These are phyloP conservation scores for Xerocomus brunneocitrinus DNA, from an alignment of 768 basidiomycete genomes.

Conservation along the genomic window DNA sequence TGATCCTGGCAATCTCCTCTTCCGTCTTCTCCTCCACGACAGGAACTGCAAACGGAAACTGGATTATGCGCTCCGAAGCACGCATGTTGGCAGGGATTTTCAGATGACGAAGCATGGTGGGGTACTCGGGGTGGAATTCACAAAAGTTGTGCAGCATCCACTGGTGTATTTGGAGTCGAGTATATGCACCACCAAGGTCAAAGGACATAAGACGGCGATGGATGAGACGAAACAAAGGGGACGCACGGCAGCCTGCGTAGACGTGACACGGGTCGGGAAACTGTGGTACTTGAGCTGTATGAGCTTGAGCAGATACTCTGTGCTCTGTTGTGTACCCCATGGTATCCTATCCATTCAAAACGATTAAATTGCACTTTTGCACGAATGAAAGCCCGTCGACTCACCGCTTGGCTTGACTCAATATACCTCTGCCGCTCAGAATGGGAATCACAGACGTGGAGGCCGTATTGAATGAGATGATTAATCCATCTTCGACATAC, in stretches of 20 bases:
- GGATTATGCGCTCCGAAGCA: conserved; percentile 65
- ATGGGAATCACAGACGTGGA: conserved; percentile 91
- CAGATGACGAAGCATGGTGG: conserved; percentile 58
- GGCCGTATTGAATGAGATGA: conserved; percentile 88
- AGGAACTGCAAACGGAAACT: conserved; percentile 74
- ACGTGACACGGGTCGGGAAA: conserved; percentile 82
- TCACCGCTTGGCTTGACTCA: conserved; percentile 85
- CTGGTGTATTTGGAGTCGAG: conserved; percentile 35
- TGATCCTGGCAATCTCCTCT: conserved; percentile 74
- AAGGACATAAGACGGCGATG: background rate
- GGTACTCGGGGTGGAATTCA: conserved; percentile 77
- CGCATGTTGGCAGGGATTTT: conserved; percentile 62
- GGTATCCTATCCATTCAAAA: conserved; percentile 65
- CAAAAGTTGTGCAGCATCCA: conserved; percentile 91
- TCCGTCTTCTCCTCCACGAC: conserved; percentile 81
- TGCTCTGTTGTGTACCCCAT: conserved; percentile 88
- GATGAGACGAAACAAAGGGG: background rate
- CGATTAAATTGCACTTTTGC: background rate
- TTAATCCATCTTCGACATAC: conserved; percentile 68
- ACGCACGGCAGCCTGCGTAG: conserved; percentile 70
- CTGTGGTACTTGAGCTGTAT: conserved; percentile 93
- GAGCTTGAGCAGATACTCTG: conserved; percentile 89
- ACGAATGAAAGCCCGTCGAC: conserved; percentile 9
- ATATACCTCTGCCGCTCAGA: conserved; percentile 71
- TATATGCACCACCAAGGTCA: background rate